Base-by-base conservation (phyloP, 164 flowering plant species). In the Paratinospora sagittata region DNA sequence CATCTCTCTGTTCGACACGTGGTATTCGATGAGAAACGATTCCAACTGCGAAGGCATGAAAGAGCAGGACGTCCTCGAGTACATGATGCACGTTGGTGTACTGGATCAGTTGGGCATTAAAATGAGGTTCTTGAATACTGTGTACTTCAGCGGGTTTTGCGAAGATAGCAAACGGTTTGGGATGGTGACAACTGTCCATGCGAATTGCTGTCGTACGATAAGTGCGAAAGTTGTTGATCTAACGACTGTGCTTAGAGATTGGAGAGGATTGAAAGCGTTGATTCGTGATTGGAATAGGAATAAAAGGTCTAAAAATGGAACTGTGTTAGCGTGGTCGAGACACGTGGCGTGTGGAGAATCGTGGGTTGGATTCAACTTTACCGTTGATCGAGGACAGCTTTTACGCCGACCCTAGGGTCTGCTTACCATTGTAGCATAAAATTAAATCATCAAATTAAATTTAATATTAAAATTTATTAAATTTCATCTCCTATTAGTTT, bases 1-100 rank as follows among this genome's bases (percentile, higher is more conserved):
- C 39, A 78, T 87, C 10, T 26, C 84, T 0, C 63, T 90, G 11
- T 84, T 82, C 36, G 78, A 82, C 1, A 67, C 17, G 17, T 89
- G 90, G 95, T 84, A 88, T 58, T 70, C 64, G 62, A 52, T 23
- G 76, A 87, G 83, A 55, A 77, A 87, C 69, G 84, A 83, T 19
- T 76, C 88, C 2, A 63, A 30, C 6, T 63, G 63, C 30, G 64
- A 61, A 0, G 86, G 84, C 0, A 27, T 77, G 74, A 88, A 91
- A 76, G 97, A 89, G 37, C 97, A 91, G 55, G 93, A 91, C 63
- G 97, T 89, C 2, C 76, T 90, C 0, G 6, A 7, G 2, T 70
- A 71, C 3, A 64, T 92, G 58, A 73, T 86, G 10, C 27, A 26
- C 0, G 27, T 19, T 0, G 85, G 88, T 1, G 45, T 75, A 23